A percentile compares a stretch with the other conserved stretches of the same genome.
These are phyloP conservation scores for Chlamydomonas eustigma DNA, from an alignment of 139 green algal species.

Conservation along the genomic window DNA sequence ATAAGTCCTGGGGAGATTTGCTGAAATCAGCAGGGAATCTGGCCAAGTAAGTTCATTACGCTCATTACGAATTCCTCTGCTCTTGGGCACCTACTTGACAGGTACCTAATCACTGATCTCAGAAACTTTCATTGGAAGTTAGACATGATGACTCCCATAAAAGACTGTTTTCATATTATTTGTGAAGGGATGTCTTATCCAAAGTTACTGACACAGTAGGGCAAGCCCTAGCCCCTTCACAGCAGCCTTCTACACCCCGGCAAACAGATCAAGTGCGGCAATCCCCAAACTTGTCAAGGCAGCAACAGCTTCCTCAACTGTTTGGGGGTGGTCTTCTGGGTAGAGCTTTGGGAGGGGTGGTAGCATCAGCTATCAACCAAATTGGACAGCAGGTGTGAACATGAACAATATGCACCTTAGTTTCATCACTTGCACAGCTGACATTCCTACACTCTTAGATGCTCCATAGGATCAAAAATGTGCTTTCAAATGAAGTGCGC, in stretches of 20 bases:
- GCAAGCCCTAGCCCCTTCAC: not conserved
- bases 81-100: no score
- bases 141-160: not conserved
- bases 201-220: conserved; percentile 26
- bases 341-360: not conserved
- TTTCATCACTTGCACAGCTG: not conserved
- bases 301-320: not conserved
- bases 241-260: not conserved
- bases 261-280: conserved; percentile 4
- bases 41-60: conserved; percentile 11
- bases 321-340: not conserved
- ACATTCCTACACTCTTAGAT: not conserved
- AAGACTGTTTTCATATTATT: not conserved
- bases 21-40: conserved; percentile 18
- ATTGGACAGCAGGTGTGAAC: not conserved
- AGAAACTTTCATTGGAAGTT: not conserved
- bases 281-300: not conserved
- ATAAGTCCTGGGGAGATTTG: conserved; percentile 38
- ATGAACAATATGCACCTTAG: not conserved
- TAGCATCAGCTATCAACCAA: not conserved
- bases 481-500: not conserved
- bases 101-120: not conserved
- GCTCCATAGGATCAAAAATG: not conserved
- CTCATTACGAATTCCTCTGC: not conserved
- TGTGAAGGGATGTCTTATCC: conserved; percentile 5